phyloP scores from a whole-genome alignment of 164 flowering plant genomes.

The Euptelea pleiosperma region DNA sequence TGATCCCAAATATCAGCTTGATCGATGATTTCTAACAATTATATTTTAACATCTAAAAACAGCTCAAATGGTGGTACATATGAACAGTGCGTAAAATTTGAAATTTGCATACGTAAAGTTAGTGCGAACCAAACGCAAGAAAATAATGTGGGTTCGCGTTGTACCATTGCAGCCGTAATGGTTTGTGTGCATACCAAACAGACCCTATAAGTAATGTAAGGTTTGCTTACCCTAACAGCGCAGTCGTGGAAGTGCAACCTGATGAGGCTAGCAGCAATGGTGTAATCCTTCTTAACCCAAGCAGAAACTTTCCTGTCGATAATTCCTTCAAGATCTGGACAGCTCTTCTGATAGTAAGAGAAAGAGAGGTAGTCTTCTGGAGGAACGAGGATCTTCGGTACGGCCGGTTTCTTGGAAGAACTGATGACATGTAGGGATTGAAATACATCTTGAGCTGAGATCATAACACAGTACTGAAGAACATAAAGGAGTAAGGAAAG shows the following conservation, averaged over 20 bases:
- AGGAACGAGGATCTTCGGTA: not conserved
- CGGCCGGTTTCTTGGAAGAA: not conserved
- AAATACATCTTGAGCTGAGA: not conserved
- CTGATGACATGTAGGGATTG: not conserved
- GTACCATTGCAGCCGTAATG: too few species aligned
- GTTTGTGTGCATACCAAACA: too few species aligned
- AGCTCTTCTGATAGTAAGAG: constrained; percentile 36
- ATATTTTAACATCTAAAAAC: too few species aligned
- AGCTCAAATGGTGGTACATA: too few species aligned
- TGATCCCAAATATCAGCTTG: too few species aligned
- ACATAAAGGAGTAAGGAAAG: constrained; percentile 3
- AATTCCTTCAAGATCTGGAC: constrained; percentile 54
- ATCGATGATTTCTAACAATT: too few species aligned
- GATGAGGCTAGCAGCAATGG: constrained; percentile 56
- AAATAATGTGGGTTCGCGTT: too few species aligned
- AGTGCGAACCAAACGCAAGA: too few species aligned
- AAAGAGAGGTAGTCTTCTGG: constrained; percentile 19
- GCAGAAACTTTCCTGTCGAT: constrained; percentile 39
- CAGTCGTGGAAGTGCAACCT: constrained; percentile 80
- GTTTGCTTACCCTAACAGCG: constrained; percentile 45
- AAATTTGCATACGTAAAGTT: too few species aligned
- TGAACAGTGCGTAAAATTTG: too few species aligned
- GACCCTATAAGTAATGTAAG: too few species aligned
- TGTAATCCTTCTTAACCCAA: constrained; percentile 42
- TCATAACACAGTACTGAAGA: not conserved